These are phyloP conservation scores for Aulographum hederae DNA, from an alignment of 2,329 filamentous ascomycete genomes.

Conservation along the genomic window DNA sequence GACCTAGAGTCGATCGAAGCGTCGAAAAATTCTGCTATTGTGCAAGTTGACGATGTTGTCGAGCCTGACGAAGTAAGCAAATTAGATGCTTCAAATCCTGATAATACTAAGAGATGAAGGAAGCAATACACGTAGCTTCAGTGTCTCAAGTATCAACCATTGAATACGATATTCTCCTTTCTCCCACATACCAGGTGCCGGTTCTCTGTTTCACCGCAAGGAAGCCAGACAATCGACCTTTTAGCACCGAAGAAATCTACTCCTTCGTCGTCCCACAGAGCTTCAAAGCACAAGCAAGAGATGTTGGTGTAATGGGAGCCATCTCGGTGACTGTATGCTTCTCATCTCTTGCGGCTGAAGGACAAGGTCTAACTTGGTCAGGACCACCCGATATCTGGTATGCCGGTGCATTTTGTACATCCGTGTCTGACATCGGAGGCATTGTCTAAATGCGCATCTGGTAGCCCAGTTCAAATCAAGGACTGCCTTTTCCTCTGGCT, in stretches of 20 bases:
- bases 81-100: no score
- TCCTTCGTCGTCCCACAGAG: background rate
- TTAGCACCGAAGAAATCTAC: background rate
- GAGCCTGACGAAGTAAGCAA: no score
- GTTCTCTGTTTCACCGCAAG: background rate
- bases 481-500: background rate
- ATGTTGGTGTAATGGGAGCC: background rate
- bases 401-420: background rate
- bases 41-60: no score
- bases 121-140: no score
- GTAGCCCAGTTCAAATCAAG: background rate
- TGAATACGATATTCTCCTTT: slow-evolving; percentile 1
- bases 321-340: background rate
- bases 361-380: background rate
- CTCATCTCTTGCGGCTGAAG: background rate
- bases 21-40: no score
- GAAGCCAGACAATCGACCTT: background rate
- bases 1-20: no score
- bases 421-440: background rate
- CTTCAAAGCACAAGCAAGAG: background rate
- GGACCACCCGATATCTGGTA: background rate
- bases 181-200: background rate
- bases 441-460: background rate
- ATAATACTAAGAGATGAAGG: no score
- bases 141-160: no score